A percentile compares a stretch with the other conserved stretches of the same genome.
These are phyloP conservation scores for Hymenoscyphus fructigenus DNA, from an alignment of 2,329 filamentous ascomycete genomes.

Conservation along the genomic window DNA sequence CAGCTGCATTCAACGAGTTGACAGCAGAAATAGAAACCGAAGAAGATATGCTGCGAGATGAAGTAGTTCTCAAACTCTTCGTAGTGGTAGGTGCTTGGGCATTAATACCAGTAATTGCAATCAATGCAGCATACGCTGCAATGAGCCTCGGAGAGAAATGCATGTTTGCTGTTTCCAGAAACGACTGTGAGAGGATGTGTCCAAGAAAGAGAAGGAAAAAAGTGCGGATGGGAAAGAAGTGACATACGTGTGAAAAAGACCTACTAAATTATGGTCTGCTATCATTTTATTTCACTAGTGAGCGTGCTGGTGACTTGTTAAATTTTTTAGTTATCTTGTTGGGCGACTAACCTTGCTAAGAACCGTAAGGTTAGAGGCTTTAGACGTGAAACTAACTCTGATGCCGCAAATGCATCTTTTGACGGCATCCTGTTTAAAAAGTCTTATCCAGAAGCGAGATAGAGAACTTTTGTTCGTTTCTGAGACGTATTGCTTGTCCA, in stretches of 20 bases:
- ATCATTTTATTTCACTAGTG: neutral
- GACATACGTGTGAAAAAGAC: too few species aligned
- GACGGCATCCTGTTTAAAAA: neutral
- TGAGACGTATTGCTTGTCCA: neutral
- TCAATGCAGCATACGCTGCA: neutral
- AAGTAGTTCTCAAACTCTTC: neutral
- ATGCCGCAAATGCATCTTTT: neutral
- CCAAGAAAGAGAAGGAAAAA: neutral
- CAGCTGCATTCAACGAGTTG: too few species aligned
- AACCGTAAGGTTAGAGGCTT: neutral
- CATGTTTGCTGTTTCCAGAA: neutral
- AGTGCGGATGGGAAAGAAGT: too few species aligned
- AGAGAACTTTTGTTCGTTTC: neutral
- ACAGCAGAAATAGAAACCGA: neutral
- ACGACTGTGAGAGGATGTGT: neutral
- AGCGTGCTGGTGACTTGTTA: neutral
- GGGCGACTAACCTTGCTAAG: neutral
- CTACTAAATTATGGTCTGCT: neutral
- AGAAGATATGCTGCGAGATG: neutral
- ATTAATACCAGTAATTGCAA: neutral
- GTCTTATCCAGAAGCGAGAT: neutral
- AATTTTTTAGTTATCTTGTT: neutral
- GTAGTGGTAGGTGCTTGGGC: neutral
- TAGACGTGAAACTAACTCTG: neutral
- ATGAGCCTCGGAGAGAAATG: neutral